Evolutionary conservation across 1,139 yeast species (phyloP).

Genomic region (Pneumocystis jirovecii): DNA sequence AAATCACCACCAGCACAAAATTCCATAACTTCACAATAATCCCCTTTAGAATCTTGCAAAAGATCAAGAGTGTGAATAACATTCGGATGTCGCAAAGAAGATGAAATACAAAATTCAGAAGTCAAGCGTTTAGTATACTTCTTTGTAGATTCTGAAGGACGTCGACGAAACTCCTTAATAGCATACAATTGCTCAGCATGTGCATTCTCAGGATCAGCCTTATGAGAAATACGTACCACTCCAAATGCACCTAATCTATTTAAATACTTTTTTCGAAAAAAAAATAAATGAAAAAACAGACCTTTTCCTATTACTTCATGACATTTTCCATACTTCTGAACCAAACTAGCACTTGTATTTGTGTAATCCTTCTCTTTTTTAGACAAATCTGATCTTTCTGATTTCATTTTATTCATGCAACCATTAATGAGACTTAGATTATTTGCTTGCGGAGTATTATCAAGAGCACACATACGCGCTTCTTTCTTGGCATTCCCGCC

Average conservation of each 20-base stretch:
- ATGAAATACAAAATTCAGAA: constrained; percentile 73
- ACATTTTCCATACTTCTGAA: constrained; percentile 63
- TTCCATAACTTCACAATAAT: constrained; percentile 59
- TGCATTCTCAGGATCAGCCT: constrained; percentile 29
- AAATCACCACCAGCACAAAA: constrained; percentile 31
- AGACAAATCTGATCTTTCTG: constrained; percentile 25
- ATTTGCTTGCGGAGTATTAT: constrained; percentile 13
- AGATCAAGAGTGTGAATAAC: constrained; percentile 78
- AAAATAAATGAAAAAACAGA: not conserved
- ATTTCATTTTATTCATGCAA: constrained; percentile 52
- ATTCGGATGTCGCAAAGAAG: constrained; percentile 62
- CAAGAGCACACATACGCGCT: constrained; percentile 37
- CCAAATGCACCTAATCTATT: constrained; percentile 42
- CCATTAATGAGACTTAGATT: constrained; percentile 67
- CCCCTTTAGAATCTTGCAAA: constrained; percentile 80
- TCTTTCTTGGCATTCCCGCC: constrained; percentile 28
- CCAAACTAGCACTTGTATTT: constrained; percentile 26
- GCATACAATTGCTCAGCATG: constrained; percentile 46
- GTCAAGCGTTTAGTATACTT: constrained; percentile 58
- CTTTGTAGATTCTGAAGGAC: constrained; percentile 40
- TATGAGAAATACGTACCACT: constrained; percentile 57
- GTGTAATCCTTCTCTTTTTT: constrained; percentile 20
- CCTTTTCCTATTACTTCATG: constrained; percentile 68
- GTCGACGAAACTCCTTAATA: constrained; percentile 61
- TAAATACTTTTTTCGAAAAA: not conserved